A percentile compares a stretch with the other conserved stretches of the same genome.
phyloP scores from a whole-genome alignment of 2,329 filamentous ascomycete species.

The Esteya vermicola region DNA sequence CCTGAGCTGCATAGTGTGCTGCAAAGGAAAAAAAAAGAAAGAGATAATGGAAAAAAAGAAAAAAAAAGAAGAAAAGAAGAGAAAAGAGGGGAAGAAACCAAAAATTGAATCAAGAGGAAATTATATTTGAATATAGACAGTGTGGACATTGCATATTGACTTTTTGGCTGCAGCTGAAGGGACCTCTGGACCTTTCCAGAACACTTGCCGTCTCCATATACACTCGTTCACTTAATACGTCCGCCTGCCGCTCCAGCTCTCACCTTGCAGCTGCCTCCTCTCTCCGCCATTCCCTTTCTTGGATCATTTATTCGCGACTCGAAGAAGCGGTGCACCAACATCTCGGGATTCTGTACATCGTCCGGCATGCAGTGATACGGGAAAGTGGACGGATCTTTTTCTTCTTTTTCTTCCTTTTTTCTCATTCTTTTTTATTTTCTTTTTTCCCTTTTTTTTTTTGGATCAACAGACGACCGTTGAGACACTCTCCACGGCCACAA shows the following conservation, averaged over 20 bases:
- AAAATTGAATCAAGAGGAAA: not conserved
- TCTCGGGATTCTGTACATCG: constrained; percentile 7
- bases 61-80: not conserved
- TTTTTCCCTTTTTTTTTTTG: not conserved
- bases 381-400: constrained; percentile 2
- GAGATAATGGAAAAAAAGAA: not conserved
- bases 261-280: not conserved
- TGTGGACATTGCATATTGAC: too few relatives aligned
- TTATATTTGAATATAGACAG: too few relatives aligned
- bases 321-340: too few relatives aligned
- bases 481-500: too few relatives aligned
- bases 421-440: not conserved
- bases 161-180: too few relatives aligned
- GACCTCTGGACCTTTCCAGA: too few relatives aligned
- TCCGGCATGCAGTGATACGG: constrained; percentile 9
- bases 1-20: too few relatives aligned
- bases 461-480: not conserved
- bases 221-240: not conserved
- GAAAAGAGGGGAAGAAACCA: not conserved
- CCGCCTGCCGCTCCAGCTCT: not conserved
- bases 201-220: too few relatives aligned
- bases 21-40: too few relatives aligned
- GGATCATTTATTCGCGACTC: too few relatives aligned
- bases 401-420: not conserved
- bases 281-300: not conserved